Base-by-base conservation (phyloP, 306 rosid genomes). In the Herpetospermum pedunculosum region DNA sequence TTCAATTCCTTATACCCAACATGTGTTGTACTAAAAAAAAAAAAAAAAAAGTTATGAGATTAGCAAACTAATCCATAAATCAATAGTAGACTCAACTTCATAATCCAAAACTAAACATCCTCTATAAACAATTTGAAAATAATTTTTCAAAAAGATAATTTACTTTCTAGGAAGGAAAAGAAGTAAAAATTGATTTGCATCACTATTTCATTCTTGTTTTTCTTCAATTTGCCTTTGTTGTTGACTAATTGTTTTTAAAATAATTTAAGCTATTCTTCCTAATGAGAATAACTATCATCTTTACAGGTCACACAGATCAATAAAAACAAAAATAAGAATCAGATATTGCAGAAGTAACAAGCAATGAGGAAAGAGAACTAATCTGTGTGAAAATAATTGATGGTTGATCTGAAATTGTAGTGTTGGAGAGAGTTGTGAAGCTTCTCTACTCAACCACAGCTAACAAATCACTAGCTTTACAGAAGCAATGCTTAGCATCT, bases 401-500 rank as follows among this genome's bases (percentile, higher is more conserved):
- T 30, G 67, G 67, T 30, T 21, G 18, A 65, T 25, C 38, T 43
- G 43, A 21, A 16, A 23, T 7, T 44, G 73, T 15, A 69, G 55
- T 3, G 35, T 44, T 69, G 73, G 53, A 44, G 54, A 30, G 32
- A 14, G 8, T 60, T 30, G 3, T 60, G 25, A 44, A 43, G 52
- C 55, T 69, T 14, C 54, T 58, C 81, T 85, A 94, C 80, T 94
- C 97, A 37, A 94, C 96, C 69, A 87, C 84, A 2, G 99, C 97
- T 77, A 94, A 76, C 46, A 94, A 78, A 52, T 94, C 99, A 57
- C 91, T 83, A 55, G 87, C 87, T 81, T 85, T 94, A 63, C 92
- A 87, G 88, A 94, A 94, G 86, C 96, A 89, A 75, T 89, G 96
- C 80, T 84, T 89, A 41, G 79, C 83, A 68, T 86, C 92, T 25